These are phyloP conservation scores for Pseudogymnoascus sp. DNA, from an alignment of 2,329 filamentous ascomycete genomes.

Conservation along the genomic window DNA sequence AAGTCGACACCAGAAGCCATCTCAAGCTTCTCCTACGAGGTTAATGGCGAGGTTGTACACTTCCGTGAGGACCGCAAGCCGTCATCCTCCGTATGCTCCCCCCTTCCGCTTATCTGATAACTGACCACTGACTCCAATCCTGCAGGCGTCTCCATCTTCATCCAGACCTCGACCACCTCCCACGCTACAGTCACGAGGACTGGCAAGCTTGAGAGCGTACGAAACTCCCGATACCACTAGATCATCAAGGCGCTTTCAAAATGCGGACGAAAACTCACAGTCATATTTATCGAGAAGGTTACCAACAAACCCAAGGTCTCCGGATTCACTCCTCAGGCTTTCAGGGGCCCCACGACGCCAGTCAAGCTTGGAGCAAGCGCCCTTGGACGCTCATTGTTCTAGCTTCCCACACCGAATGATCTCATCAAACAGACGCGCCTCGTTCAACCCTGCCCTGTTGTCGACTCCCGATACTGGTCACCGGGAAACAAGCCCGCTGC, in stretches of 20 bases:
- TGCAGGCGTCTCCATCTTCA: neutral
- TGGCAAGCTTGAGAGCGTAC: neutral
- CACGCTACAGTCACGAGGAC: neutral
- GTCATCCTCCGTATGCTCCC: neutral
- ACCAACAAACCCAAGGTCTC: neutral
- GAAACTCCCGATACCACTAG: slow-evolving; percentile 1
- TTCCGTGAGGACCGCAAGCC: slow-evolving; percentile 51
- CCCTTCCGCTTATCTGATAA: neutral
- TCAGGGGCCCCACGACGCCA: neutral
- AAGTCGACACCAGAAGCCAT: slow-evolving; percentile 75
- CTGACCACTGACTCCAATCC: neutral
- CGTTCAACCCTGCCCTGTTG: slow-evolving; percentile 29
- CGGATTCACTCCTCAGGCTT: neutral
- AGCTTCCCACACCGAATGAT: slow-evolving; percentile 10
- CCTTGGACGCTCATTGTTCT: slow-evolving; percentile 12
- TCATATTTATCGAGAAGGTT: neutral
- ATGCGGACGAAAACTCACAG: neutral
- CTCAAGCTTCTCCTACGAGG: slow-evolving; percentile 65
- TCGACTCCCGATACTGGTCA: slow-evolving; percentile 44
- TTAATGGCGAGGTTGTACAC: slow-evolving; percentile 50
- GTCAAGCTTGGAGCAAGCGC: neutral
- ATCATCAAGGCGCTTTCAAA: neutral
- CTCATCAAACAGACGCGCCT: neutral
- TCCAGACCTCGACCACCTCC: neutral
- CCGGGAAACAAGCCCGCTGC: slow-evolving; percentile 7